These are phyloP conservation scores for Emericellopsis cladophorae DNA, from an alignment of 2,329 filamentous ascomycete genomes.

Conservation along the genomic window DNA sequence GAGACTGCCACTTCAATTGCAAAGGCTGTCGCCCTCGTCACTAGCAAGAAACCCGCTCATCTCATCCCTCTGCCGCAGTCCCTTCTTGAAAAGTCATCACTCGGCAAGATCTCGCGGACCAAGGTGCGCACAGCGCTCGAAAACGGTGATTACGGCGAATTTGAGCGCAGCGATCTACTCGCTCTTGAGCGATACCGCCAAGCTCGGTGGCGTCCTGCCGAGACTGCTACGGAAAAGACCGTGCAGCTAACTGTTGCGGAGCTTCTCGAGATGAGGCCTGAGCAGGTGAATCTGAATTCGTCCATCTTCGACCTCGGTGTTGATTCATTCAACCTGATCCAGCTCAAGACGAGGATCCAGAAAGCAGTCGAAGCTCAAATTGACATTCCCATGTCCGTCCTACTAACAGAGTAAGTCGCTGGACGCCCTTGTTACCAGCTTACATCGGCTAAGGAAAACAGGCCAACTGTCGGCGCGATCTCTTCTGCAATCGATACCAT, in stretches of 20 bases:
- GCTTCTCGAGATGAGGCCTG: slow-evolving; percentile 4
- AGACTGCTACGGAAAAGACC: slow-evolving; percentile 6
- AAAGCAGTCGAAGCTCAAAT: slow-evolving; percentile 7
- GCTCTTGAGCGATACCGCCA: slow-evolving; percentile 7
- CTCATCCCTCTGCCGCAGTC: slow-evolving; percentile 3
- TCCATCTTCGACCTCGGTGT: slow-evolving; percentile 18
- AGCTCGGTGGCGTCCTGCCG: slow-evolving; percentile 7
- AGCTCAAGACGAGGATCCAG: slow-evolving; percentile 21
- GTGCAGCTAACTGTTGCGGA: slow-evolving; percentile 8
- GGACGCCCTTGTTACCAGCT: too few species aligned
- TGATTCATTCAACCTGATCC: slow-evolving; percentile 26
- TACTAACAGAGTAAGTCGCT: slow-evolving; percentile 16
- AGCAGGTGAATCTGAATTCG: slow-evolving; percentile 10
- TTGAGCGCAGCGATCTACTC: slow-evolving; percentile 4
- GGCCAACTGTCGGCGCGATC: not conserved
- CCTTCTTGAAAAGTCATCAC: slow-evolving; percentile 11
- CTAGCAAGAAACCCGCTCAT: slow-evolving; percentile 2
- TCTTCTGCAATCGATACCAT: not conserved
- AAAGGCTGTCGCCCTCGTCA: slow-evolving; percentile 3
- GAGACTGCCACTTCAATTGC: slow-evolving; percentile 7
- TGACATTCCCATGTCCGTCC: slow-evolving; percentile 18
- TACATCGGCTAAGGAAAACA: not conserved
- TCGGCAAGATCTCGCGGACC: slow-evolving; percentile 26
- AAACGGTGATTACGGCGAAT: slow-evolving; percentile 11
- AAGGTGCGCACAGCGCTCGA: slow-evolving; percentile 22